Percentiles rank a stretch among this genome's conserved stretches.
Evolutionary conservation across 179 eudicot genomes (phyloP).

Genomic region (Heliamphora pulchella): DNA sequence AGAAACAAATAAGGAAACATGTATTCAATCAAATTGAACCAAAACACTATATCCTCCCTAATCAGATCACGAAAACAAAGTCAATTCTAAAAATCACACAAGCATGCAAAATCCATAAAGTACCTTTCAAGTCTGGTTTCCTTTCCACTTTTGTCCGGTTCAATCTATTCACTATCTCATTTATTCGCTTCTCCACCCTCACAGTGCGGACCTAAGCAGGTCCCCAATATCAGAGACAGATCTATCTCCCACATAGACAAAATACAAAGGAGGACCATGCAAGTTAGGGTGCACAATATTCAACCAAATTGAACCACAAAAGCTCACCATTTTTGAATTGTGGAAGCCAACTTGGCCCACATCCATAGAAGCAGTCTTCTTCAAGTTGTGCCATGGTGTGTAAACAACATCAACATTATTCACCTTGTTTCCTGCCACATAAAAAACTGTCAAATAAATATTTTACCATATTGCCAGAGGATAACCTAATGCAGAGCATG

Average conservation of each 20-base stretch:
- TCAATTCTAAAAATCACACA: not conserved
- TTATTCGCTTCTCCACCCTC: constrained; percentile 88
- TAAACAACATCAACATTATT: constrained; percentile 93
- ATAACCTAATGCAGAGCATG: not conserved
- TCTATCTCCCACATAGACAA: not conserved
- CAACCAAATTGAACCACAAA: not conserved
- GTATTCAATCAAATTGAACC: not conserved
- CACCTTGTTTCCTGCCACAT: constrained; percentile 78
- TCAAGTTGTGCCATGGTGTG: constrained; percentile 93
- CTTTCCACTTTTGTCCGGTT: constrained; percentile 91
- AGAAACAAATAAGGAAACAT: not conserved
- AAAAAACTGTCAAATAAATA: not conserved
- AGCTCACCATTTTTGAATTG: constrained; percentile 39
- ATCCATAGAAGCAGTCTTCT: constrained; percentile 98
- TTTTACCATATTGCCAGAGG: not conserved
- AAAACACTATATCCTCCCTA: constrained; percentile 1
- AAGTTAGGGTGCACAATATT: not conserved
- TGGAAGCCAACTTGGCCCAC: constrained; percentile 83
- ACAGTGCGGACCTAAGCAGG: constrained; percentile 79
- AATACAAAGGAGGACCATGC: too few relatives aligned
- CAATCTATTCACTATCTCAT: constrained; percentile 85
- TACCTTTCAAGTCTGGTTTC: constrained; percentile 87
- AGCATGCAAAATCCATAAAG: not conserved
- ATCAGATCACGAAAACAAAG: not conserved
- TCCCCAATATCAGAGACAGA: not conserved